Evolutionary conservation across 116 monocot genomes (phyloP).

Genomic region (Phalaenopsis hybrid): DNA sequence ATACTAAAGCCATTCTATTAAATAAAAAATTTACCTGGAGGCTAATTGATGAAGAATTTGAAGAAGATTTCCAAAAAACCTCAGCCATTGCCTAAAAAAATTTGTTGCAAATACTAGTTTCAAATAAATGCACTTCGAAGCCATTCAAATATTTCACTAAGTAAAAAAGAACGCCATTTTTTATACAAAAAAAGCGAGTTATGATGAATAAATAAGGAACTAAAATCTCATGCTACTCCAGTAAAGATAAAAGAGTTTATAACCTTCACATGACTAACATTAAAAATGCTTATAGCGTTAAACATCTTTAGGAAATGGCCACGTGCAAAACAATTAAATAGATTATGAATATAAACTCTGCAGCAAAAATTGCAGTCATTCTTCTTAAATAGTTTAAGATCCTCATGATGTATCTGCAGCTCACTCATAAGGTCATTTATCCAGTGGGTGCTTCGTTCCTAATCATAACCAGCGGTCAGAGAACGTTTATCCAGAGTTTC

Average conservation of each 20-base stretch:
- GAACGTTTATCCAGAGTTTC: too few relatives aligned
- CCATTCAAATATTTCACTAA: background rate
- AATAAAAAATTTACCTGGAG: background rate
- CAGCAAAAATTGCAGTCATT: background rate
- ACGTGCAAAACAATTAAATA: background rate
- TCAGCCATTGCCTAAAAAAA: background rate
- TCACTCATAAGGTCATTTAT: too few relatives aligned
- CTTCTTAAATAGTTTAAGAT: too few relatives aligned
- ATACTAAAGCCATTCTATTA: background rate
- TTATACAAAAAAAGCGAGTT: background rate
- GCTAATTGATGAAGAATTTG: background rate
- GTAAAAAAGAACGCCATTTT: background rate
- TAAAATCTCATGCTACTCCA: background rate
- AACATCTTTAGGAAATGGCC: background rate
- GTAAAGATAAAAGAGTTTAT: background rate
- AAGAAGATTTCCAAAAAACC: constrained; percentile 3
- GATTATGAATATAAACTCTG: background rate
- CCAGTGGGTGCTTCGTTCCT: too few relatives aligned
- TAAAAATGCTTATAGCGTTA: background rate
- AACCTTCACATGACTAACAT: background rate
- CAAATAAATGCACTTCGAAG: background rate
- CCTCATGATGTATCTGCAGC: too few relatives aligned
- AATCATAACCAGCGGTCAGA: too few relatives aligned
- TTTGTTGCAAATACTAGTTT: background rate
- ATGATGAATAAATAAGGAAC: background rate